phyloP scores from a whole-genome alignment of 2,329 filamentous ascomycete genomes.

The Plenodomus biglobosus region DNA sequence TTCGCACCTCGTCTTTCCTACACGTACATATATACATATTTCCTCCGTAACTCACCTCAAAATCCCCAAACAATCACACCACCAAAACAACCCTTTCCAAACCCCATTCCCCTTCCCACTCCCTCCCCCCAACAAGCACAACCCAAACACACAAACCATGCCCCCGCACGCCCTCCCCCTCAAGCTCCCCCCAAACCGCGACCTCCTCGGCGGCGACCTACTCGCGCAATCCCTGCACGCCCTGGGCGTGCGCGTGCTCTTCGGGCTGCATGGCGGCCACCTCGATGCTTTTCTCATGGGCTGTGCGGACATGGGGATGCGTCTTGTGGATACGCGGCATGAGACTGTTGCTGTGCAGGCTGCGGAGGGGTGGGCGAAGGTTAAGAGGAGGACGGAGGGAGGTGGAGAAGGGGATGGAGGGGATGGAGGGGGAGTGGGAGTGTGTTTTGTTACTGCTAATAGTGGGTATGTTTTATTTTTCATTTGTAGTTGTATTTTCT shows the following conservation, averaged over 20 bases:
- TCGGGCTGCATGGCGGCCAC: slow-evolving; percentile 53
- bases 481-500: too few species aligned
- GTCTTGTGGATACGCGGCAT: slow-evolving; percentile 51
- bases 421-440: slow-evolving; percentile 41
- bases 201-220: slow-evolving; percentile 51
- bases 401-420: slow-evolving; percentile 8
- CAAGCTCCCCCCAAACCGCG: slow-evolving; percentile 6
- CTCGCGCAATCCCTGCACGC: slow-evolving; percentile 49
- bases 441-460: slow-evolving; percentile 54
- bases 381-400: slow-evolving; percentile 18
- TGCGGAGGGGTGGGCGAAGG: slow-evolving; percentile 51
- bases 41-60: too few species aligned
- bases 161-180: background rate
- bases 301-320: slow-evolving; percentile 45
- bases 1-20: too few species aligned
- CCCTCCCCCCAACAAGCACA: too few species aligned
- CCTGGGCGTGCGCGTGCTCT: slow-evolving; percentile 49
- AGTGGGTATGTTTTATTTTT: slow-evolving; percentile 44
- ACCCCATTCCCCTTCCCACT: too few species aligned
- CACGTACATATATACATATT: too few species aligned
- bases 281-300: slow-evolving; percentile 54
- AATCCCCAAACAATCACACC: too few species aligned
- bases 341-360: slow-evolving; percentile 54
- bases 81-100: too few species aligned
- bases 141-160: background rate